These are phyloP conservation scores for Zygosaccharomyces pseudobailii DNA, from an alignment of 1,139 yeast species.

Conservation along the genomic window DNA sequence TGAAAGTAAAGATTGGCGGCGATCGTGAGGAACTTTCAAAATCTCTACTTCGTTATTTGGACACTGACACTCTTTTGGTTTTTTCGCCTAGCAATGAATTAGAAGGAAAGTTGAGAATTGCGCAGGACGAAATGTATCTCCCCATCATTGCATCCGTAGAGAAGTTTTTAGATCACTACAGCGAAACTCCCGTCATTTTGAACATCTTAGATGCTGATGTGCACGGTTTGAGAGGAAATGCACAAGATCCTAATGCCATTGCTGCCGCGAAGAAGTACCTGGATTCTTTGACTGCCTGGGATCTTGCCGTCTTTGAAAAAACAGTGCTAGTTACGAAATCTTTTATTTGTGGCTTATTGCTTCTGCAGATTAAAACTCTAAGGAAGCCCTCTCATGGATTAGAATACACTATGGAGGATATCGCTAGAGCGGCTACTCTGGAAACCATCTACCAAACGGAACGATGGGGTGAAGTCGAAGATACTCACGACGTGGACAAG, in stretches of 20 bases:
- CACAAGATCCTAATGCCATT: conserved; percentile 58
- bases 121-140: conserved; percentile 69
- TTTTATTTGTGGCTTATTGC: conserved; percentile 62
- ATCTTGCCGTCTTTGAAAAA: conserved; percentile 82
- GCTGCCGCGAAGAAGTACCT: conserved; percentile 64
- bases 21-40: conserved; percentile 48
- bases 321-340: conserved; percentile 83
- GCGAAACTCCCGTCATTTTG: conserved; percentile 39
- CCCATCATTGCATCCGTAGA: conserved; percentile 72
- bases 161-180: conserved; percentile 47
- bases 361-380: conserved; percentile 30
- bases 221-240: conserved; percentile 76
- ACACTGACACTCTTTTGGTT: conserved; percentile 87
- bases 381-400: conserved; percentile 24
- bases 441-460: conserved; percentile 82
- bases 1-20: conserved; percentile 55
- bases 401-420: conserved; percentile 52
- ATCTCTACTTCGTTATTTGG: conserved; percentile 71
- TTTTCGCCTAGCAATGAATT: conserved; percentile 80
- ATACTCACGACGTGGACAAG: conserved; percentile 93
- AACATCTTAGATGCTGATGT: conserved; percentile 71
- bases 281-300: conserved; percentile 59
- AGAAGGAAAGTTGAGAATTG: conserved; percentile 71
- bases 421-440: conserved; percentile 71
- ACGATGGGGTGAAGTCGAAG: conserved; percentile 98